phyloP scores from a whole-genome alignment of 768 basidiomycete genomes.

The Boletus tylopilopsis region DNA sequence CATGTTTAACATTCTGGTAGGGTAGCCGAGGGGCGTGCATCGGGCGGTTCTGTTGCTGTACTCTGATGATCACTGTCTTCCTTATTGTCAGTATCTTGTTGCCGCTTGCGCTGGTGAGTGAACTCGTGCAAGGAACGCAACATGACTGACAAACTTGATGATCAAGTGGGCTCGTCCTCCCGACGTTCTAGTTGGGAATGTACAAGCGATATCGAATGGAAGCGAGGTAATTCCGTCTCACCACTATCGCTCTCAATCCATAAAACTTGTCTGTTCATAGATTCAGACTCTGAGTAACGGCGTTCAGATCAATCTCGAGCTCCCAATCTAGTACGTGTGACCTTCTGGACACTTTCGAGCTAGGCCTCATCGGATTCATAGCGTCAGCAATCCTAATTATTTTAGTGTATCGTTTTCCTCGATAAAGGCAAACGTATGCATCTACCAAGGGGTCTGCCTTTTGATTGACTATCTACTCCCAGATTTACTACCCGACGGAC shows the following conservation, averaged over 20 bases:
- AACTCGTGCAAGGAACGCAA: neutral
- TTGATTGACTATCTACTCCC: slow-evolving; percentile 2
- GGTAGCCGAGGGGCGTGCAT: slow-evolving; percentile 58
- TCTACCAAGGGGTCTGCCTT: neutral
- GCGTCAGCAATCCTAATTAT: slow-evolving; percentile 80
- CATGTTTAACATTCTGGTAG: slow-evolving; percentile 29
- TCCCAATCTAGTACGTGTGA: slow-evolving; percentile 60
- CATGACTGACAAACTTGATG: slow-evolving; percentile 2
- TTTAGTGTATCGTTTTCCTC: slow-evolving; percentile 64
- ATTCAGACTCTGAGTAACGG: slow-evolving; percentile 40
- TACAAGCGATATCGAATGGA: slow-evolving; percentile 35
- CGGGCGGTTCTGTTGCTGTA: slow-evolving; percentile 75
- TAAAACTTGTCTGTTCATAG: slow-evolving; percentile 26
- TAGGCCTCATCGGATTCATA: slow-evolving; percentile 27
- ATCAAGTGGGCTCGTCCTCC: slow-evolving; percentile 77
- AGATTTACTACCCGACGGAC: slow-evolving; percentile 77
- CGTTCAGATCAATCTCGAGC: slow-evolving; percentile 54
- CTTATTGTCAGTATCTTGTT: slow-evolving; percentile 64
- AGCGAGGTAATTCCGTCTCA: slow-evolving; percentile 41
- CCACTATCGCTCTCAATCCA: neutral
- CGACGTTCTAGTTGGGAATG: slow-evolving; percentile 52
- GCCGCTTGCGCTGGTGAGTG: slow-evolving; percentile 60
- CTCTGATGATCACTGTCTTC: slow-evolving; percentile 61
- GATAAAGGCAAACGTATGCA: slow-evolving; percentile 55
- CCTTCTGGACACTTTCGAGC: neutral